Base-by-base conservation (phyloP, 1,139 yeast genomes). In the Pichia sp. region DNA sequence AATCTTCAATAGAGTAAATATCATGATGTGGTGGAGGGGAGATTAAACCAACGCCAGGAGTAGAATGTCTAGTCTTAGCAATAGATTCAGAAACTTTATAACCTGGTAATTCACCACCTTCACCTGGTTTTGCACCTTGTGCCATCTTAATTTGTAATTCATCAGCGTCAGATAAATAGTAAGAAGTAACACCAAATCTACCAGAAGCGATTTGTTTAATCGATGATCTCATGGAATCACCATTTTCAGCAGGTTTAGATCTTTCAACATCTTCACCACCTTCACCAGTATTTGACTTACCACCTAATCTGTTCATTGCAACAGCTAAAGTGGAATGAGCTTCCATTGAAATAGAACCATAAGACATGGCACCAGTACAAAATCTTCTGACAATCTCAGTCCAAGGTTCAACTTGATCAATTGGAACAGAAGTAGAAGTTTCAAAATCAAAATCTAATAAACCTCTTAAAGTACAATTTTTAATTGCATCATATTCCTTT, bases 1-100 rank as follows among this genome's bases (percentile, higher is more conserved):
- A 76, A 70, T 91, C 97, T 69, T 91, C 98, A 65, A 91, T 91
- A 28, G 97, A 89, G 68, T 91, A 91, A 60, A 91, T 89, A 67
- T 91, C 97, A 68, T 91, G 97, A 68, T 91, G 97, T 37, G 97
- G 97, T 37, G 97, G 97, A 35, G 98, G 98, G 35, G 96, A 87
- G 57, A 91, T 89, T 59, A 91, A 75, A 57, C 97, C 97, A 46
- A 91, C 97, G 58, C 95, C 95, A 31, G 95, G 87, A 38, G 97
- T 91, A 1, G 96, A 88, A 63, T 89, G 96, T 69, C 98, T 80
- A 5, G 97, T 89, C 66, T 84, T 87, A 42, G 95, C 98, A 68
- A 91, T 91, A 39, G 78, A 77, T 42, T 74, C 77, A 31, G 93
- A 78, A 37, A 91, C 97, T 66, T 91, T 91, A 69, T 85, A 84